Conservation (phyloP, 768 basidiomycete species). For the Hericium coralloides region DNA sequence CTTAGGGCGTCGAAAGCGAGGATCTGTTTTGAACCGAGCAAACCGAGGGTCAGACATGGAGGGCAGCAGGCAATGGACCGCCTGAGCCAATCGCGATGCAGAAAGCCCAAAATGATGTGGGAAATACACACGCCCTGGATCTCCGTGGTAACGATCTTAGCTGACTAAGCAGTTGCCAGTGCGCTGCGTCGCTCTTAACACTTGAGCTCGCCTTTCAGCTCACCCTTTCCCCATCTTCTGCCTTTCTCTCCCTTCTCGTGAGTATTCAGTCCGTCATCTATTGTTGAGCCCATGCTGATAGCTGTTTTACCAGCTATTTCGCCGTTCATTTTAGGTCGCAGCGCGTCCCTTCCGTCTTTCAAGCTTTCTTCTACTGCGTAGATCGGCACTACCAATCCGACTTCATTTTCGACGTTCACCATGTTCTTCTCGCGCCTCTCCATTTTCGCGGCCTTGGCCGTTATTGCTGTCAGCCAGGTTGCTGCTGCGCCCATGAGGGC, state of each 20-base stretch:
- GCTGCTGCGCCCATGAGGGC: slow-evolving; percentile 22
- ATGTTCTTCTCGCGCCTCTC: slow-evolving; percentile 39
- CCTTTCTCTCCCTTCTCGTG: neutral
- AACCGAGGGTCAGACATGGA: slow-evolving; percentile 82
- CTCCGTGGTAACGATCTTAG: neutral
- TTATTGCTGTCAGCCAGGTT: slow-evolving; percentile 36
- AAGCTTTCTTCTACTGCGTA: slow-evolving; percentile 5
- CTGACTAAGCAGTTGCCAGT: neutral
- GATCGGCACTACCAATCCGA: slow-evolving; percentile 12
- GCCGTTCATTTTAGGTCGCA: slow-evolving; percentile 20
- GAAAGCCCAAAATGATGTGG: neutral
- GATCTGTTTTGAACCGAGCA: slow-evolving; percentile 79
- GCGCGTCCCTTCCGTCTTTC: slow-evolving; percentile 22
- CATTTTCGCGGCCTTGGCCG: slow-evolving; percentile 30
- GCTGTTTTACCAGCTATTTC: slow-evolving; percentile 11
- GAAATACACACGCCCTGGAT: neutral
- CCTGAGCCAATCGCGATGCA: neutral
- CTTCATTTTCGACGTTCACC: slow-evolving; percentile 16
- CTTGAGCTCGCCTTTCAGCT: slow-evolving; percentile 9
- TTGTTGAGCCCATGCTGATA: neutral
- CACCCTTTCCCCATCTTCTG: slow-evolving; percentile 10
- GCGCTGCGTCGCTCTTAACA: neutral
- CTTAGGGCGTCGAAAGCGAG: slow-evolving; percentile 82
- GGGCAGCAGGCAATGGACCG: neutral
- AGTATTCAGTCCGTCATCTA: neutral